phyloP scores from a whole-genome alignment of 805 yeast species.

The Starmerella asiatica region DNA sequence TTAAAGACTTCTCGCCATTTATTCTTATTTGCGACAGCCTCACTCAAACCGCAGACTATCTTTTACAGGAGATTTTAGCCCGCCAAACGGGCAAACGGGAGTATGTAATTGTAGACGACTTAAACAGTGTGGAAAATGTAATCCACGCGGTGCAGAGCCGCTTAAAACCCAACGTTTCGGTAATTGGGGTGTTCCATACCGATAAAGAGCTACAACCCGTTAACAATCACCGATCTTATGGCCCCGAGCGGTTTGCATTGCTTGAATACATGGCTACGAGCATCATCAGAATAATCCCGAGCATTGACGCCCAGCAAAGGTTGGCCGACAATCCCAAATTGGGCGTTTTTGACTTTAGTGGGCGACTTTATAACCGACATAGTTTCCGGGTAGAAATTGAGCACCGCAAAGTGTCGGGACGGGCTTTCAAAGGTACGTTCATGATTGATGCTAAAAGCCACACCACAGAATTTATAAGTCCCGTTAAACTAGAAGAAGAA shows the following conservation, averaged over 20 bases:
- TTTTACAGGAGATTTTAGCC: slow-evolving; percentile 46
- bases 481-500: slow-evolving; percentile 22
- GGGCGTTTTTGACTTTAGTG: slow-evolving; percentile 19
- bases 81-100: slow-evolving; percentile 24
- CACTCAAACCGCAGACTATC: slow-evolving; percentile 46
- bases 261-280: slow-evolving; percentile 63
- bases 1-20: slow-evolving; percentile 66
- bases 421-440: slow-evolving; percentile 48
- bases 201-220: slow-evolving; percentile 6
- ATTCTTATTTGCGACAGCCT: slow-evolving; percentile 56
- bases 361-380: slow-evolving; percentile 32
- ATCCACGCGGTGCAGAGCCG: slow-evolving; percentile 39
- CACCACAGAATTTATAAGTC: slow-evolving; percentile 32
- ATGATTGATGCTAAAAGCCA: slow-evolving; percentile 32
- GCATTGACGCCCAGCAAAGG: slow-evolving; percentile 14
- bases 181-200: slow-evolving; percentile 17
- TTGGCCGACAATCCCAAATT: slow-evolving; percentile 34
- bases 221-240: slow-evolving; percentile 25
- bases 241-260: slow-evolving; percentile 42
- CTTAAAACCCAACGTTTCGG: slow-evolving; percentile 30
- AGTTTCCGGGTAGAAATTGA: slow-evolving; percentile 39
- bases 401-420: slow-evolving; percentile 73
- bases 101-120: slow-evolving; percentile 35
- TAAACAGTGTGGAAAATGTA: slow-evolving; percentile 45
- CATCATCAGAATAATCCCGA: slow-evolving; percentile 49